phyloP scores from a whole-genome alignment of 805 yeast genomes.

The Torulaspora quercuum region DNA sequence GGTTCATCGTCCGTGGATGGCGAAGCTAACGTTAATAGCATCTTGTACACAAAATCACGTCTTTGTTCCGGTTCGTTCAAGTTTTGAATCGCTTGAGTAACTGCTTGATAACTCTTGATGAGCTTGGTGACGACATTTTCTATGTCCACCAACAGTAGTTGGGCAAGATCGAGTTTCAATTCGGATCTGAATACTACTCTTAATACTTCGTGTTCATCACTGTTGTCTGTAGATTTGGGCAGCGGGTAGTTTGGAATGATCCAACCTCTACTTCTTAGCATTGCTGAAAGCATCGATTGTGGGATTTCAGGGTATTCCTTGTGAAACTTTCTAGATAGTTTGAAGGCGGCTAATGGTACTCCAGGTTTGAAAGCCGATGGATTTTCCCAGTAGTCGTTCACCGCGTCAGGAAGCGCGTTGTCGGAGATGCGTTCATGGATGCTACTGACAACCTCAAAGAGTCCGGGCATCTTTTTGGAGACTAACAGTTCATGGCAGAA shows the following conservation, averaged over 20 bases:
- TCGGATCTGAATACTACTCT: slow-evolving; percentile 80
- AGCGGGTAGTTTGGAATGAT: slow-evolving; percentile 87
- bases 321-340: slow-evolving; percentile 56
- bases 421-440: slow-evolving; percentile 60
- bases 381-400: slow-evolving; percentile 30
- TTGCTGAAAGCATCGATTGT: slow-evolving; percentile 66
- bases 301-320: slow-evolving; percentile 73
- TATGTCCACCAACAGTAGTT: slow-evolving; percentile 35
- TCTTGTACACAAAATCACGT: slow-evolving; percentile 22
- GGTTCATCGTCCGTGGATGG: slow-evolving; percentile 16
- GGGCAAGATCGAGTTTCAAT: slow-evolving; percentile 43
- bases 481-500: slow-evolving; percentile 43
- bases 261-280: slow-evolving; percentile 77
- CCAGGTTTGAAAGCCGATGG: slow-evolving; percentile 64
- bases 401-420: slow-evolving; percentile 18
- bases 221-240: slow-evolving; percentile 48
- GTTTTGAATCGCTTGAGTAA: slow-evolving; percentile 7
- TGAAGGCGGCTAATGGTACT: slow-evolving; percentile 86
- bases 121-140: slow-evolving; percentile 23
- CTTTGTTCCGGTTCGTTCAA: slow-evolving; percentile 9
- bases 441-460: slow-evolving; percentile 70
- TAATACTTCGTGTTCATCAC: slow-evolving; percentile 62
- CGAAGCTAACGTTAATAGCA: slow-evolving; percentile 27
- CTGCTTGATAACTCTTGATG: slow-evolving; percentile 20
- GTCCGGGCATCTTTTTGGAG: slow-evolving; percentile 60